Evolutionary conservation across 2,329 filamentous ascomycete genomes (phyloP).

Genomic region (Talaromyces sp.): DNA sequence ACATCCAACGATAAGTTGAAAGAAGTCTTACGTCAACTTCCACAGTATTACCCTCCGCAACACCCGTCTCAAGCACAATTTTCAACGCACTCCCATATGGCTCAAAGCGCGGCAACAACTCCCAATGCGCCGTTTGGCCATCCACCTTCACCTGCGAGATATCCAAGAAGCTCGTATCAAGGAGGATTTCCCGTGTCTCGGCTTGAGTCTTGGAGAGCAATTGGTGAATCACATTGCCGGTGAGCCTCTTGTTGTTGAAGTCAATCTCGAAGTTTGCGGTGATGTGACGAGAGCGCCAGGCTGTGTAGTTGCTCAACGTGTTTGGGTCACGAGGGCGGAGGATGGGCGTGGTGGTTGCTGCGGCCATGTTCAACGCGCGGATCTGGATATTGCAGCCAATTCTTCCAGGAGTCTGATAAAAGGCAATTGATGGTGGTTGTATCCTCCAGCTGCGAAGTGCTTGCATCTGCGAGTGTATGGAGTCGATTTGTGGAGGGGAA

Average conservation of each 20-base stretch:
- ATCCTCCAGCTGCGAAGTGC: not conserved
- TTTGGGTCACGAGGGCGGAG: constrained; percentile 70
- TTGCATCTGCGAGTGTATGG: not conserved
- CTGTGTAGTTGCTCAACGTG: constrained; percentile 86
- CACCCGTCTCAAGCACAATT: constrained; percentile 46
- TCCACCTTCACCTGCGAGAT: constrained; percentile 69
- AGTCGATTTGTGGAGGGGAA: not conserved
- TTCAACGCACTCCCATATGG: constrained; percentile 59
- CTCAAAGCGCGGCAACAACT: constrained; percentile 64
- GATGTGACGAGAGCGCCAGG: constrained; percentile 81
- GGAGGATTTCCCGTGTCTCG: constrained; percentile 70
- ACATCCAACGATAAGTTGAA: constrained; percentile 4
- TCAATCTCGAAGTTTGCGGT: constrained; percentile 77
- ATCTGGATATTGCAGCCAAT: not conserved
- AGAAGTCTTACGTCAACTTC: constrained; percentile 43
- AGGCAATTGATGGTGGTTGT: not conserved
- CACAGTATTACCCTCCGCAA: constrained; percentile 46
- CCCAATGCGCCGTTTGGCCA: constrained; percentile 63
- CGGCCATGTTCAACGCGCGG: constrained; percentile 30
- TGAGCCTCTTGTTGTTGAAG: constrained; percentile 73
- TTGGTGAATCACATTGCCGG: constrained; percentile 71
- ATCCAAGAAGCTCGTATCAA: constrained; percentile 83
- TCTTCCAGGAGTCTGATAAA: not conserved
- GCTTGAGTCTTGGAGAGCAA: constrained; percentile 73
- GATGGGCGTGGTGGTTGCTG: constrained; percentile 33